Base-by-base conservation (phyloP, 2,329 filamentous ascomycete species). In the Fonsecaea pugnacius region DNA sequence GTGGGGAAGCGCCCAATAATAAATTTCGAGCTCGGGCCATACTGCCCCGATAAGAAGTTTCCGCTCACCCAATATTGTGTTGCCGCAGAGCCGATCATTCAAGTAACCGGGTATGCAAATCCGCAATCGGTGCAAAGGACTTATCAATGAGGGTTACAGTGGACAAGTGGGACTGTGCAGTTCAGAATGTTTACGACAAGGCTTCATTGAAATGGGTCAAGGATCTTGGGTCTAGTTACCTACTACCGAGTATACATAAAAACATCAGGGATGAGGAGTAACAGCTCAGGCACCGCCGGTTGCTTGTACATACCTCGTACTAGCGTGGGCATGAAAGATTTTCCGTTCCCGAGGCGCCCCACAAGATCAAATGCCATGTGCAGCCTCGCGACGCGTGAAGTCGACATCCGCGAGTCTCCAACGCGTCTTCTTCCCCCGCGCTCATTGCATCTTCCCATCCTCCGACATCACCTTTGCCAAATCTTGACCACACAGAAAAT, bases 401-500 rank as follows among this genome's bases (percentile, higher is more conserved):
- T 48, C 18, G 43, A 48, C 14, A 48, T 27, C 43, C 43, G 33
- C 40, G 27, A 21, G 57, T 27, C 36, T 36, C n/a, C n/a, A 43
- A 48, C 55, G 55, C 55, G 55, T 58, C 55, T 58, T 58, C 55
- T 58, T 24, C 12, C 38, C 55, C 33, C 30, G 27, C 51, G 51
- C 24, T 32, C 24, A 32, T 53, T 30, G 27, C 27, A 52, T 43
- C 10, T 33, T 52, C 21, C 33, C 16, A 48, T 21, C 35, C 38
- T 32, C 14, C 35, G 58, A 54, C 55, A 24, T 35, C 60, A 40
- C 4, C 35, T 18, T 30, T 46, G 27, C 14, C 24, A 60, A 16
- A 46, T 6, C 35, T 21, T 8, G n/a, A 38, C 16, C n/a, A 38
- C 56, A 5, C 24, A 40, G 21, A 30, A 21, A 18, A 30, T n/a